A percentile compares a stretch with the other conserved stretches of the same genome.
Conservation (phyloP, 2,329 filamentous ascomycete genomes). For the Pestalotiopsis sp. region DNA sequence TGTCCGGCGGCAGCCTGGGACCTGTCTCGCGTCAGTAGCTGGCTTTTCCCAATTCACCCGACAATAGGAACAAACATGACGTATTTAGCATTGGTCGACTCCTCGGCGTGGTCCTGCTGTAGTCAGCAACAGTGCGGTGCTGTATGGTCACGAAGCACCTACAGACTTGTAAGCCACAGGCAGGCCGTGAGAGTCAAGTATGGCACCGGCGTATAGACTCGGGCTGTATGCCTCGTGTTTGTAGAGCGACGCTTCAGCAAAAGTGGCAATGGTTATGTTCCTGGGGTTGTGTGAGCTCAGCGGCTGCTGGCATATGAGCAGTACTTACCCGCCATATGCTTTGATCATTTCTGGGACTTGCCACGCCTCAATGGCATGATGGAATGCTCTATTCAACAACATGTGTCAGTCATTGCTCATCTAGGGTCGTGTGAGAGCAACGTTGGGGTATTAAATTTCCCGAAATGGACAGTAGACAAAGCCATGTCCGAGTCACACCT, state of each 20-base stretch:
- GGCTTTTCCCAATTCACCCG: not conserved
- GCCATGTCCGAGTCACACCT: too few relatives aligned
- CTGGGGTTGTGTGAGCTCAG: conserved; percentile 13
- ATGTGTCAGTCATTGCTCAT: too few relatives aligned
- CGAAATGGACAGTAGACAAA: too few relatives aligned
- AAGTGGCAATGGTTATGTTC: conserved; percentile 45
- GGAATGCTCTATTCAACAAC: conserved; percentile 31
- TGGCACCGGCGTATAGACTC: conserved; percentile 41
- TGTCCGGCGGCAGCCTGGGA: conserved; percentile 43
- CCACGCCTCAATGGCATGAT: conserved; percentile 43
- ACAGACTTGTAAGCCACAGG: conserved; percentile 46
- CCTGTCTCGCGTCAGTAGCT: conserved; percentile 17
- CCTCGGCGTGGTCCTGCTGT: conserved; percentile 33
- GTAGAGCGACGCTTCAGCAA: conserved; percentile 43
- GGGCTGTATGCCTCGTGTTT: conserved; percentile 44
- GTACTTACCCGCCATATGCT: conserved; percentile 36
- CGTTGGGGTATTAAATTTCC: too few relatives aligned
- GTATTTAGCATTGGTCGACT: conserved; percentile 42
- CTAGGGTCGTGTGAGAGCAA: too few relatives aligned
- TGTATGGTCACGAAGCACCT: not conserved
- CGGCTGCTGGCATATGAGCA: not conserved
- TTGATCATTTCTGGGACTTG: conserved; percentile 42
- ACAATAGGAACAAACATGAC: conserved; percentile 30
- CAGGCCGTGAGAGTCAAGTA: conserved; percentile 41
- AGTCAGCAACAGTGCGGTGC: not conserved